Evolutionary conservation across 768 basidiomycete genomes (phyloP), one percentile per base, ranked within the genome.

Genomic region (Cyclocybe aegerita): DNA sequence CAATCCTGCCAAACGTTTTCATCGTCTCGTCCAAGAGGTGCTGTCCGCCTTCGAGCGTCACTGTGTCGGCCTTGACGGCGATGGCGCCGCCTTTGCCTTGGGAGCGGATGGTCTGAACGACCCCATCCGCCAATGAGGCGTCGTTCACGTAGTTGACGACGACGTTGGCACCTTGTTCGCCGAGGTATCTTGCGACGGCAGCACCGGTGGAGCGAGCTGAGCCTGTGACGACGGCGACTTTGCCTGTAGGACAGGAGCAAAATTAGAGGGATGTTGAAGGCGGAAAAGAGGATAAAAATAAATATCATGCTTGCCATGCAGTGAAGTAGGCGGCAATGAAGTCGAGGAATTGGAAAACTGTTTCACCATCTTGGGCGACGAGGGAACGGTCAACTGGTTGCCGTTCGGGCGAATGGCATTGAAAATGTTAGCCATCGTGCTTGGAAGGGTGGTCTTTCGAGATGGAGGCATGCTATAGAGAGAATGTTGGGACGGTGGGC

Each of bases 181-280:
- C 83, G n/a, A 85, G 71, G 37, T 71, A 68, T 36, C 63, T 66
- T 2, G 80, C 81, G 48, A 83, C 74, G 10, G 79, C 73, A 0
- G 81, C 83, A 34, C 82, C 83, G 23, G 82, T 84, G 12, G 74
- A 76, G 9, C 80, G 77, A 10, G 83, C 83, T 5, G 81, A 82
- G 30, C 82, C 81, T 12, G 83, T 84, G 36, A 84, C 75, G 41
- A 84, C 64, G n/a, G 78, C 79, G n/a, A 78, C 71, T 65, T 79
- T 80, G 14, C 75, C 77, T 71, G 50, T 12, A 41, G 23, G 23
- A 55, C 8, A 17, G 17, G 8, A 23, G 29, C 23, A 35, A 12
- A 37, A 42, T 10, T 23, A 5, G 6, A 38, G 31, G 17, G 4
- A 15, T 7, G 2, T 37, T 23, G 34, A 37, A 9, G 15, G 9